These are phyloP conservation scores for Earliella scabrosa DNA, from an alignment of 1,284 basidiomycete species.

Conservation along the genomic window DNA sequence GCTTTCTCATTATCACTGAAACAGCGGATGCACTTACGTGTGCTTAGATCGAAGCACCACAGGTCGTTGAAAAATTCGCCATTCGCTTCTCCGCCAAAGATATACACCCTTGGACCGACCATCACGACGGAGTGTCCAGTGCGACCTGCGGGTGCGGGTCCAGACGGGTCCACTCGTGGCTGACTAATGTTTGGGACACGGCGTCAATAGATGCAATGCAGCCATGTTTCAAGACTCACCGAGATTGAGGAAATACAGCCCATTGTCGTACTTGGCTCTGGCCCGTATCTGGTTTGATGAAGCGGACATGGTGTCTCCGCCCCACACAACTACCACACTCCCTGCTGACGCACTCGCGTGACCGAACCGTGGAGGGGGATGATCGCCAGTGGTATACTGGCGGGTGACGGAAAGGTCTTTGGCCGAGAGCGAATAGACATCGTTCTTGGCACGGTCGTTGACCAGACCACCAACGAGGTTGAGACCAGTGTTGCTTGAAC, in stretches of 20 bases:
- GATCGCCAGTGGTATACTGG: constrained; percentile 84
- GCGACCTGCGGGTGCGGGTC: constrained; percentile 80
- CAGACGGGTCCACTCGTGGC: constrained; percentile 90
- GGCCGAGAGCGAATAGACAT: constrained; percentile 87
- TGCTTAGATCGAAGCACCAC: constrained; percentile 93
- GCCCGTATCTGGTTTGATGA: constrained; percentile 35
- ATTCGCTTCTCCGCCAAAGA: constrained; percentile 94
- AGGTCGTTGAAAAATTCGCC: constrained; percentile 92
- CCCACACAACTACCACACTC: constrained; percentile 95
- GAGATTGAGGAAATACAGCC: constrained; percentile 92
- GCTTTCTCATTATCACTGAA: neutral
- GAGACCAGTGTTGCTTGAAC: constrained; percentile 81
- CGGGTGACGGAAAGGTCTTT: constrained; percentile 74
- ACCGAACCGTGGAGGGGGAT: constrained; percentile 88
- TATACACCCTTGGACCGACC: constrained; percentile 85
- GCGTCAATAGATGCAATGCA: too few species aligned
- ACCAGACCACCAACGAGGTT: constrained; percentile 96
- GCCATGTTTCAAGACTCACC: constrained; percentile 49
- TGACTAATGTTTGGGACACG: constrained; percentile 53
- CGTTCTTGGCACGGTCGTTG: constrained; percentile 86
- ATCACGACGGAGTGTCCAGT: constrained; percentile 97
- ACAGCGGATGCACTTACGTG: constrained; percentile 57
- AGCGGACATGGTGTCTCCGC: constrained; percentile 81
- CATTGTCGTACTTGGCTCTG: constrained; percentile 76
- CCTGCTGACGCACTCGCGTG: constrained; percentile 93